Evolutionary conservation across 2,329 filamentous ascomycete genomes (phyloP), one percentile per base, ranked within the genome.

Genomic region (Aspergillus chevalieri): DNA sequence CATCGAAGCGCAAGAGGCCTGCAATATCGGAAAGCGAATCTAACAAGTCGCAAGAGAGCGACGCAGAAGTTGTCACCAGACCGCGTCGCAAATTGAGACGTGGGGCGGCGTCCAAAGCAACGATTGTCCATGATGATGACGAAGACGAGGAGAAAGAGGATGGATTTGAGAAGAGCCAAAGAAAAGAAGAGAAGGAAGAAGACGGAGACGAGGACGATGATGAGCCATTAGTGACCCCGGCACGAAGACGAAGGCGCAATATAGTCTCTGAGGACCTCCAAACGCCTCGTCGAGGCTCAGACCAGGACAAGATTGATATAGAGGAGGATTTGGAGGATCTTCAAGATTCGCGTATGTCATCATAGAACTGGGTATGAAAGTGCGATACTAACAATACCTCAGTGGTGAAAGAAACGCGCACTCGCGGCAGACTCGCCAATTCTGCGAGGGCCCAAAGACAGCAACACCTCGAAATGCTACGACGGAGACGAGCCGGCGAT

Each of bases 291-390:
- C 53, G 52, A 5, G 51, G 53, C 30, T 50, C 50, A 7, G 51
- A 64, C 17, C 64, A 72, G 51, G 67, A 70, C 47, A 58, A 64
- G 44, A 59, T 70, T 17, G 74, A 77, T 51, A 52, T 76, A 2
- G 65, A 72, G 34, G 73, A 74, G 46, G 74, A 77, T 52, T 56
- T 76, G 4, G 62, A 67, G 46, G 71, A 73, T 50, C 63, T 77
- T 3, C 65, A 69, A 43, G 71, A 74, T 51, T 75, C 74, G 46
- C 67, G 70, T 69, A 65, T 43, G 47, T 4, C 26, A 30, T 4
- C 26, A 30, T 12, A 19, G 3, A 14, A 2, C 8, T n/a, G 15
- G 17, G 2, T 17, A 46, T 36, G 3, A 46, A 15, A 19, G n/a
- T 6, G 9, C 6, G 2, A 24, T 26, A 9, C 28, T 22, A n/a